These are phyloP conservation scores for Moringa oleifera DNA, from an alignment of 345 rosid genomes.

Conservation along the genomic window DNA sequence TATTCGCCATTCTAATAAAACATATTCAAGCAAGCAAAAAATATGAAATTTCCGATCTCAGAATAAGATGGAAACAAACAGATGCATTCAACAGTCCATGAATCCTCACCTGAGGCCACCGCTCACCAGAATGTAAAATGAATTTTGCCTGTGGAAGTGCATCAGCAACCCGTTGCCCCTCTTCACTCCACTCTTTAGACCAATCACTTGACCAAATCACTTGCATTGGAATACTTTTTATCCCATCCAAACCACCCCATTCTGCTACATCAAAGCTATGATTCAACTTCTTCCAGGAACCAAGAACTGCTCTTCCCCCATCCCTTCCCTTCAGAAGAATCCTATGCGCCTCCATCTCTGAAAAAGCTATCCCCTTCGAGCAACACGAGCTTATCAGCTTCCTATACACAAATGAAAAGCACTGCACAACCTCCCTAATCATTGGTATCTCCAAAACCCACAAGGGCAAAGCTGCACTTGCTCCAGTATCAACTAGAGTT, in stretches of 20 bases:
- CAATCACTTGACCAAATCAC: constrained; percentile 70
- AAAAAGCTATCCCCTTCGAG: constrained; percentile 38
- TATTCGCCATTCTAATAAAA: no score
- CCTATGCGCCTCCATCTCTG: constrained; percentile 63
- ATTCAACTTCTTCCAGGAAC: constrained; percentile 58
- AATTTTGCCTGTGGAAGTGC: constrained; percentile 76
- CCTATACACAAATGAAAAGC: constrained; percentile 37
- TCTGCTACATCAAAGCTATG: constrained; percentile 65
- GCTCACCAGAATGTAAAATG: constrained; percentile 60
- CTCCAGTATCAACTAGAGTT: constrained; percentile 68
- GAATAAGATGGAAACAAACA: background rate
- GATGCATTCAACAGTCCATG: background rate
- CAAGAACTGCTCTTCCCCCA: constrained; percentile 59
- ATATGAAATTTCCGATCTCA: background rate
- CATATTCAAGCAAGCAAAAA: background rate
- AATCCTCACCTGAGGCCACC: constrained; percentile 89
- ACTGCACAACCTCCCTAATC: constrained; percentile 49
- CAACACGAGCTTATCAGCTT: constrained; percentile 58
- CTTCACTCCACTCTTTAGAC: constrained; percentile 65
- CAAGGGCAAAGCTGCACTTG: constrained; percentile 62
- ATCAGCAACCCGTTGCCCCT: constrained; percentile 47
- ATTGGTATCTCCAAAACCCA: constrained; percentile 53
- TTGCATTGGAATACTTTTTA: constrained; percentile 63
- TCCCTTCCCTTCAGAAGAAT: constrained; percentile 66
- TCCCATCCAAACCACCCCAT: constrained; percentile 62